phyloP scores from a whole-genome alignment of 2,329 filamentous ascomycete species.

The Colletotrichum melonis region DNA sequence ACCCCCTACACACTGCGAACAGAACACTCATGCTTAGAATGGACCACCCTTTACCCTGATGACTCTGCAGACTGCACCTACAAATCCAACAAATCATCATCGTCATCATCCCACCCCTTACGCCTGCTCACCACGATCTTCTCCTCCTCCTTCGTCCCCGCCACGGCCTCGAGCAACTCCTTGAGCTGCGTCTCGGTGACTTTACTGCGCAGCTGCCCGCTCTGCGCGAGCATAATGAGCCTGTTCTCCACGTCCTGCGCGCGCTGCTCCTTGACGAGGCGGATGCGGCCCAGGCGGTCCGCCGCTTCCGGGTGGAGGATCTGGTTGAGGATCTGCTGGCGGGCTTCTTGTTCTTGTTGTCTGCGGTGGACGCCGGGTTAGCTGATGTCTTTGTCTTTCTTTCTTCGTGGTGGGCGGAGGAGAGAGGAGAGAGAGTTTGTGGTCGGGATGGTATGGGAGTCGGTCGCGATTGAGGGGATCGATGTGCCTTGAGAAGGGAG shows the following conservation, averaged over 20 bases:
- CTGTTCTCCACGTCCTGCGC: conserved; percentile 92
- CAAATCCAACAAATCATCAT: conserved; percentile 79
- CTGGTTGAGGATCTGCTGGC: conserved; percentile 83
- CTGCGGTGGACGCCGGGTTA: conserved; percentile 42
- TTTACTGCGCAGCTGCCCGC: conserved; percentile 86
- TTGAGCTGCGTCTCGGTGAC: conserved; percentile 95
- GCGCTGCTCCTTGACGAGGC: conserved; percentile 92
- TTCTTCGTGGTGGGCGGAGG: neutral
- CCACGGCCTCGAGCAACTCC: conserved; percentile 86
- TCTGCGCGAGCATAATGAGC: conserved; percentile 89
- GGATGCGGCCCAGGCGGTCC: conserved; percentile 92
- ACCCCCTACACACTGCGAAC: neutral
- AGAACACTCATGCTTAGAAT: neutral
- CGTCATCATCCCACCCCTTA: conserved; percentile 87
- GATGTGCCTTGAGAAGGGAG: neutral
- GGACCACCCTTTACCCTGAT: no score
- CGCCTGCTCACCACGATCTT: conserved; percentile 89
- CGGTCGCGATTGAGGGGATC: no score
- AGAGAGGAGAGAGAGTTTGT: no score
- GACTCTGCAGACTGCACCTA: conserved; percentile 40
- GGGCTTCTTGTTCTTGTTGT: conserved; percentile 72
- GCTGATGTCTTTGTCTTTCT: conserved; percentile 23
- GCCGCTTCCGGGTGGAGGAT: conserved; percentile 95
- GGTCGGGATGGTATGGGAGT: no score
- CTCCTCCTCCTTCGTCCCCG: conserved; percentile 81